Evolutionary conservation across 495 filamentous ascomycete species (phyloP).

Genomic region (Haplographium delicatum): DNA sequence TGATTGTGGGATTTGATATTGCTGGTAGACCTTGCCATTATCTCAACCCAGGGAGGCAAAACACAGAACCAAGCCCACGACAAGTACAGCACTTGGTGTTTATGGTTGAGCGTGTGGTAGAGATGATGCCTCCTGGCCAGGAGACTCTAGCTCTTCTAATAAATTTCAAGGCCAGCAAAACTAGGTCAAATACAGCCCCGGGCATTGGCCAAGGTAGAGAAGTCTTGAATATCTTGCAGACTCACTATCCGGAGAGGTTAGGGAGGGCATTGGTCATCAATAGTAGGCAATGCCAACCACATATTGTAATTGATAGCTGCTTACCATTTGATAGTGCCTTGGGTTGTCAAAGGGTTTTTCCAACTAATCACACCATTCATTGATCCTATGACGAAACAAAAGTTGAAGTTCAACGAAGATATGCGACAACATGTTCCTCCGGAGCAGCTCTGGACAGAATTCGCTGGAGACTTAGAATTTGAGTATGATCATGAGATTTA

Average conservation of each 20-base stretch:
- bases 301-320: neutral
- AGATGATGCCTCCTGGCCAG: conserved; percentile 78
- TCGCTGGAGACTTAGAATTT: conserved; percentile 62
- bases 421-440: conserved; percentile 69
- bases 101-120: conserved; percentile 87
- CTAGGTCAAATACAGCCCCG: conserved; percentile 69
- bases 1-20: conserved; percentile 82
- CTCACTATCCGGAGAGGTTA: conserved; percentile 91
- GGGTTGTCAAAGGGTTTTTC: conserved; percentile 85
- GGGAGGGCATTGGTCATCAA: conserved; percentile 85
- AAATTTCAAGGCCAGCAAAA: conserved; percentile 70
- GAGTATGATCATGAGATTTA: conserved; percentile 82
- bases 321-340: conserved; percentile 59
- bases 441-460: conserved; percentile 68
- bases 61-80: conserved; percentile 81
- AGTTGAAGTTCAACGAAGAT: conserved; percentile 93
- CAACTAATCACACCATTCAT: conserved; percentile 94
- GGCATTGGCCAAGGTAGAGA: conserved; percentile 69
- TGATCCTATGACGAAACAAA: conserved; percentile 83
- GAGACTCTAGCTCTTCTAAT: conserved; percentile 82
- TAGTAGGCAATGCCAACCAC: conserved; percentile 42
- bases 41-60: conserved; percentile 82
- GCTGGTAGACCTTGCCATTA: conserved; percentile 80
- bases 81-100: conserved; percentile 93
- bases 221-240: conserved; percentile 82